phyloP scores from a whole-genome alignment of 163 green algal species.

The Prototheca cutis region DNA sequence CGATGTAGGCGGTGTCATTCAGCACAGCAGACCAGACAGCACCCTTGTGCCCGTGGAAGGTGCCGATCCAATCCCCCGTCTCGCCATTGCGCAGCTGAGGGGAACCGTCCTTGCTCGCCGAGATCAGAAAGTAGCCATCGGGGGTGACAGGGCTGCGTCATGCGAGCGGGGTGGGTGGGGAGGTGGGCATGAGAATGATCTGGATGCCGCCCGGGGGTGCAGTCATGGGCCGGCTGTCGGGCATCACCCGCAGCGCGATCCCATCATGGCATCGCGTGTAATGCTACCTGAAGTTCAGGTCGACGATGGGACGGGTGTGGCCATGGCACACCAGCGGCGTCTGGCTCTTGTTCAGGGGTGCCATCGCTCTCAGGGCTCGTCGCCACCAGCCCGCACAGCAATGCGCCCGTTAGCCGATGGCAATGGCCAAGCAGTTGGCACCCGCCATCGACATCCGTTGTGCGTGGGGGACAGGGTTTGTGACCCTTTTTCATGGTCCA shows the following conservation, averaged over 20 bases:
- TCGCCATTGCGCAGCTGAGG: constrained; percentile 92
- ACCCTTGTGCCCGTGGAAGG: constrained; percentile 95
- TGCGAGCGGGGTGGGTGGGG: background rate
- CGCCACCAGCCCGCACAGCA: too few relatives aligned
- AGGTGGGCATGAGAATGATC: too few relatives aligned
- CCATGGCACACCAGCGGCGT: constrained; percentile 82
- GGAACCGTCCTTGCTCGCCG: constrained; percentile 89
- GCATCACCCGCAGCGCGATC: too few relatives aligned
- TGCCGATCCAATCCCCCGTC: constrained; percentile 97
- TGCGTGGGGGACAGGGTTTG: too few relatives aligned
- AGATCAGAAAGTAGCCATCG: constrained; percentile 91
- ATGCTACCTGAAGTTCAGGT: constrained; percentile 75
- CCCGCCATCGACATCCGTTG: too few relatives aligned
- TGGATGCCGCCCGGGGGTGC: too few relatives aligned
- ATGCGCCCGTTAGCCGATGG: too few relatives aligned
- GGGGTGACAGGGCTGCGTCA: constrained; percentile 65
- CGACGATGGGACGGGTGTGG: constrained; percentile 80
- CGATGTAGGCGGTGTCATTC: constrained; percentile 73
- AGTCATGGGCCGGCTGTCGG: too few relatives aligned
- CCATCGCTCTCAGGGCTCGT: background rate
- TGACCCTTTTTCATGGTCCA: too few relatives aligned
- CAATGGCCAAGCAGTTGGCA: too few relatives aligned
- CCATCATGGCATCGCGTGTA: too few relatives aligned
- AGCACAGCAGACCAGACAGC: constrained; percentile 88
- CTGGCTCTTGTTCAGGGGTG: constrained; percentile 13